phyloP scores from a whole-genome alignment of 2,329 filamentous ascomycete genomes.

The Emmonsiellopsis sp. region DNA sequence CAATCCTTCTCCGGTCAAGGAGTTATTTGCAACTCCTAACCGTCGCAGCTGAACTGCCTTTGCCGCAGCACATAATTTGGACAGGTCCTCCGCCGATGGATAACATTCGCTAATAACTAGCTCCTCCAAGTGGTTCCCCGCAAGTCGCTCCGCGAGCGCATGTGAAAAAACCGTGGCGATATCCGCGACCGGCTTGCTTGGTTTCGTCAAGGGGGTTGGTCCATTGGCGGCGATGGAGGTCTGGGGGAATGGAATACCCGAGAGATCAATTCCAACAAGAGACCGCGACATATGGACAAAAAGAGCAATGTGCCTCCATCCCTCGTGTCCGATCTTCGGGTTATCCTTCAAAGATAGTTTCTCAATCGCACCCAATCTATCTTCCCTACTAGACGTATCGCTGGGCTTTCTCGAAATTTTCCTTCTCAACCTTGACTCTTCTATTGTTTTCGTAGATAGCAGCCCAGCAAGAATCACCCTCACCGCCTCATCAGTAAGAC shows the following conservation, averaged over 20 bases:
- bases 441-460: constrained; percentile 64
- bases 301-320: constrained; percentile 83
- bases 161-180: constrained; percentile 60
- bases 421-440: constrained; percentile 44
- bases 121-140: constrained; percentile 67
- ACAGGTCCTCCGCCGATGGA: constrained; percentile 60
- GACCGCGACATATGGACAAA: constrained; percentile 87
- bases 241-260: constrained; percentile 68
- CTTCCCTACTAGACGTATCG: constrained; percentile 20
- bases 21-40: constrained; percentile 74
- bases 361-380: constrained; percentile 62
- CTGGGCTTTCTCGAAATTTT: constrained; percentile 29
- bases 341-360: constrained; percentile 86
- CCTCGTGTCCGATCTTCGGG: constrained; percentile 67
- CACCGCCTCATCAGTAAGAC: constrained; percentile 76
- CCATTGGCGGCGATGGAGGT: constrained; percentile 19
- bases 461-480: constrained; percentile 79
- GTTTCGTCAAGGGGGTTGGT: constrained; percentile 9
- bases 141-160: constrained; percentile 66
- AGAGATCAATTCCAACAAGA: constrained; percentile 76
- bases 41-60: constrained; percentile 66
- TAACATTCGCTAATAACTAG: constrained; percentile 74
- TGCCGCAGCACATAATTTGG: constrained; percentile 71
- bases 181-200: constrained; percentile 32
- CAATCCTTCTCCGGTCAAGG: constrained; percentile 63